A percentile compares a stretch with the other conserved stretches of the same genome.
These are phyloP conservation scores for Cytidiella melzeri DNA, from an alignment of 768 basidiomycete genomes.

Conservation along the genomic window DNA sequence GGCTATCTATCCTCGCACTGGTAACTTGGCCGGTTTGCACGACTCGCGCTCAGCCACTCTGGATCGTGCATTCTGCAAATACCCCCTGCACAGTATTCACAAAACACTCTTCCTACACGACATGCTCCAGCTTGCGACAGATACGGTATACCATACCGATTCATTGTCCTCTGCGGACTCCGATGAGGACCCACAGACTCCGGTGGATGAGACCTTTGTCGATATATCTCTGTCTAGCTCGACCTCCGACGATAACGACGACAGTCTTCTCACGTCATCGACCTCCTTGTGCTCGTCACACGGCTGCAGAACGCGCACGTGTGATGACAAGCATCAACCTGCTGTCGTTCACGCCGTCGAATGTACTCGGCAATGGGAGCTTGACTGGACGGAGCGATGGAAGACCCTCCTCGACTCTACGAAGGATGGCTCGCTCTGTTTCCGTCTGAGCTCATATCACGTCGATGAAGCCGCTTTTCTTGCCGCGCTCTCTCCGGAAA, in stretches of 20 bases:
- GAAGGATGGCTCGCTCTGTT: not conserved
- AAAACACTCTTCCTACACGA: slow-evolving; percentile 64
- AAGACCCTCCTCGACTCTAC: slow-evolving; percentile 2
- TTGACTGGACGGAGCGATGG: slow-evolving; percentile 11
- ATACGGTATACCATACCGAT: not conserved
- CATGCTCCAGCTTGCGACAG: slow-evolving; percentile 33
- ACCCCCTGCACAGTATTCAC: slow-evolving; percentile 59
- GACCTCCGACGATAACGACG: not conserved
- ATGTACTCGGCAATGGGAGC: slow-evolving; percentile 4
- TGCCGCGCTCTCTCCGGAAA: not conserved
- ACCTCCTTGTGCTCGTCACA: not conserved
- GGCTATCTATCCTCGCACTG: slow-evolving; percentile 49
- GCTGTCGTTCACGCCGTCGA: not conserved
- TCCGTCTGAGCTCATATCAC: not conserved
- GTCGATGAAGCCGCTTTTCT: slow-evolving; percentile 8
- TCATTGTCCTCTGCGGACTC: not conserved
- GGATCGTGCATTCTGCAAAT: slow-evolving; percentile 51
- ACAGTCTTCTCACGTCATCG: slow-evolving; percentile 1
- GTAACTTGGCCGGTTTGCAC: slow-evolving; percentile 52
- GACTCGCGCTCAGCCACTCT: slow-evolving; percentile 52
- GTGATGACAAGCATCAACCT: not conserved
- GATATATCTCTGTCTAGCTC: slow-evolving; percentile 3
- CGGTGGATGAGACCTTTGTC: slow-evolving; percentile 1
- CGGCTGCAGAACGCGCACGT: not conserved
- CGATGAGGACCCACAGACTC: not conserved